Evolutionary conservation across 805 yeast genomes (phyloP), one percentile per base, ranked within the genome.

Genomic region (Hanseniaspora thailandica): DNA sequence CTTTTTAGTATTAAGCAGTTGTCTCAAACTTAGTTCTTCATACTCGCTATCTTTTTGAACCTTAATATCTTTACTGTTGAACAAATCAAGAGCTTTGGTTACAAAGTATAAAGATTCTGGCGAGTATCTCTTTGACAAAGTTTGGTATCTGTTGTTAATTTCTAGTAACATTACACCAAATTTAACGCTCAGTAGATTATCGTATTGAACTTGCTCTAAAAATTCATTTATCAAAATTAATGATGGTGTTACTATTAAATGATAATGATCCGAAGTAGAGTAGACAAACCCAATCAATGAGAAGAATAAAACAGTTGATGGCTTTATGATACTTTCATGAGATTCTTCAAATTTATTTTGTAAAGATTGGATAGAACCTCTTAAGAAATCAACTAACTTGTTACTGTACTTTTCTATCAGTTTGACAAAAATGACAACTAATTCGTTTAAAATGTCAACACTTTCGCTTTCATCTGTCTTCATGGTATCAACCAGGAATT

Each of bases 191-290:
- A 65, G 65, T 25, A 77, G 56, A 4, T 72, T 62, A 22, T 63
- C 62, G 26, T 68, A 66, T 41, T 73, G 72, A 20, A 76, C 60
- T 59, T 76, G 78, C 51, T 81, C 80, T 53, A 90, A 68, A 13
- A 78, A 71, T 65, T 86, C 90, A 47, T 82, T 77, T 71, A 87
- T 78, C 38, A 86, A 68, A 33, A 93, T 76, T 30, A 78, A 70
- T 1, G 90, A 76, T 3, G 97, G 96, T 0, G 96, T 89, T 4
- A 82, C 89, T 10, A 93, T 84, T 55, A 88, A 73, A 71, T 93
- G 98, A 68, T 85, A 90, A 63, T 87, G 89, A 71, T 93, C 99
- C 0, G 98, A 93, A 0, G 97, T 87, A 0, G 98, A 89, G 63
- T 84, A 93, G 4, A 88, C 64, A 52, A 75, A 71, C 6, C 97